phyloP scores from a whole-genome alignment of 1,139 yeast genomes.

The Yamadazyma atlantica region DNA sequence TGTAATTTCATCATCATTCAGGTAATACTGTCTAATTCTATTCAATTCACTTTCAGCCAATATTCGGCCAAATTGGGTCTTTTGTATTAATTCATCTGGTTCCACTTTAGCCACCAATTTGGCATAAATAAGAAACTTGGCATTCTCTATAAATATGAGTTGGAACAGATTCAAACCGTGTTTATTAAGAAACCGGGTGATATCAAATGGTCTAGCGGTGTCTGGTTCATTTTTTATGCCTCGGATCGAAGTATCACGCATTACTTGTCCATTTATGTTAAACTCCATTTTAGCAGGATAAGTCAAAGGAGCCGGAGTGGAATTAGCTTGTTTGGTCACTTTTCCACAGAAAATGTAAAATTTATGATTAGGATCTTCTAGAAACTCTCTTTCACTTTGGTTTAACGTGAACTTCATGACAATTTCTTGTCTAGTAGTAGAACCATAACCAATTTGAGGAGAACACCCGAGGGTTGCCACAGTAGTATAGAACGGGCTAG shows the following conservation, averaged over 20 bases:
- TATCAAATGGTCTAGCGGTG: slow-evolving; percentile 66
- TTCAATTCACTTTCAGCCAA: slow-evolving; percentile 6
- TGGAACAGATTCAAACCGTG: slow-evolving; percentile 41
- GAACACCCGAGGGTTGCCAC: slow-evolving; percentile 44
- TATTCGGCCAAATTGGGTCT: slow-evolving; percentile 15
- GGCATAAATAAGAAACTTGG: slow-evolving; percentile 46
- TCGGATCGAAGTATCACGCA: slow-evolving; percentile 43
- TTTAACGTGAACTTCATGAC: slow-evolving; percentile 31
- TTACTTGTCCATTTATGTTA: slow-evolving; percentile 43
- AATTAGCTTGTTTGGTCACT: slow-evolving; percentile 22
- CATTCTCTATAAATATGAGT: slow-evolving; percentile 53
- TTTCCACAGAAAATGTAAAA: slow-evolving; percentile 51
- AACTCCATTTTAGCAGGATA: slow-evolving; percentile 63
- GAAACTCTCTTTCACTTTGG: slow-evolving; percentile 22
- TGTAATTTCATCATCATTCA: slow-evolving; percentile 55
- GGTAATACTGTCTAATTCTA: slow-evolving; percentile 32
- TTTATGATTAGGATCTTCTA: slow-evolving; percentile 12
- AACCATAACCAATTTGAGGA: slow-evolving; percentile 28
- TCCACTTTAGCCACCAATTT: slow-evolving; percentile 53
- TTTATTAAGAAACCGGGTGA: slow-evolving; percentile 43
- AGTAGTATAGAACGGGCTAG: slow-evolving; percentile 52
- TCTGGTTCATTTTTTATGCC: slow-evolving; percentile 65
- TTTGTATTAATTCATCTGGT: slow-evolving; percentile 32
- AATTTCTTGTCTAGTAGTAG: slow-evolving; percentile 36
- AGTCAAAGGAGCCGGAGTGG: slow-evolving; percentile 42